Conservation (phyloP, 1,284 basidiomycete genomes). For the Apiotrichum gamsii region DNA sequence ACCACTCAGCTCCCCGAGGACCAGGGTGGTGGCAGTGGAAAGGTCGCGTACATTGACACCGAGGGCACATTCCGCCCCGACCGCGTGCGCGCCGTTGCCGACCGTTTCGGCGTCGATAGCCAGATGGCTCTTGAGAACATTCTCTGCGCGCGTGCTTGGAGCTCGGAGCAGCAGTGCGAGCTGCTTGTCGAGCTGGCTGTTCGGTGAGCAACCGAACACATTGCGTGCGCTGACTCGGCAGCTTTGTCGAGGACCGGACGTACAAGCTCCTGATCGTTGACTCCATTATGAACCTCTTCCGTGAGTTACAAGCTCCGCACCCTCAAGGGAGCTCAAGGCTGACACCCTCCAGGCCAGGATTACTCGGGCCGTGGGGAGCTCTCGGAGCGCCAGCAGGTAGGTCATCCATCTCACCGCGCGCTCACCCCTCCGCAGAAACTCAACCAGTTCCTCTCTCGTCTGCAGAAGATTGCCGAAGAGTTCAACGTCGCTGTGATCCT, state of each 20-base stretch:
- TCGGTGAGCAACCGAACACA: slow-evolving; percentile 24
- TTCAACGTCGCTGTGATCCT: slow-evolving; percentile 73
- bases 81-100: slow-evolving; percentile 87
- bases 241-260: slow-evolving; percentile 46
- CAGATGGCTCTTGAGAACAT: slow-evolving; percentile 98
- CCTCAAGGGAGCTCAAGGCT: too few species aligned
- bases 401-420: not conserved
- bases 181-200: slow-evolving; percentile 63
- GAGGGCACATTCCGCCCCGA: slow-evolving; percentile 98
- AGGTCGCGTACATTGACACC: slow-evolving; percentile 98
- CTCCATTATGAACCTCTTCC: slow-evolving; percentile 91
- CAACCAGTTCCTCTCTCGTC: slow-evolving; percentile 76
- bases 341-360: slow-evolving; percentile 55
- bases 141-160: slow-evolving; percentile 96
- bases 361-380: slow-evolving; percentile 86
- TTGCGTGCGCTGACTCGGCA: slow-evolving; percentile 17
- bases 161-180: slow-evolving; percentile 93
- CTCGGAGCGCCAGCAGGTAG: slow-evolving; percentile 74
- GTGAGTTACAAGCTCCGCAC: slow-evolving; percentile 43
- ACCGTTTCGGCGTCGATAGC: slow-evolving; percentile 89
- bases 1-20: slow-evolving; percentile 68
- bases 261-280: slow-evolving; percentile 56
- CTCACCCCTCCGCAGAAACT: slow-evolving; percentile 43
- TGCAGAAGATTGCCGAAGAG: slow-evolving; percentile 85
- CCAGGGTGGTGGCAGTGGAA: slow-evolving; percentile 99